A percentile compares a stretch with the other conserved stretches of the same genome.
phyloP scores from a whole-genome alignment of 106 monocot species.

The Xerophyta viscosa region DNA sequence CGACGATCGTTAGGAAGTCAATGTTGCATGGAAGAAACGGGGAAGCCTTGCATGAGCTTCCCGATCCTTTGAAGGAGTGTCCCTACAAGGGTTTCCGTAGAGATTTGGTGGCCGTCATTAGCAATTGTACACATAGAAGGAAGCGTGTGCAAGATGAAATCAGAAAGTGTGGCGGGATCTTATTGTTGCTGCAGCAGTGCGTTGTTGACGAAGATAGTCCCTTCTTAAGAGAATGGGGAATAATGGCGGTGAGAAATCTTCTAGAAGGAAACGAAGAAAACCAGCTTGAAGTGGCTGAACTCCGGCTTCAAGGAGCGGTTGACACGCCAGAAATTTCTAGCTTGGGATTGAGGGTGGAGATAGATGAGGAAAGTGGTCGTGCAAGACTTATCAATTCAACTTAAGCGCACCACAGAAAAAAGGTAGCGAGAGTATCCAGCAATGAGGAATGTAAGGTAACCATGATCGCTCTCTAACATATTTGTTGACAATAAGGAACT shows the following conservation, averaged over 20 bases:
- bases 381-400: conserved; percentile 65
- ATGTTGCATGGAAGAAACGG: conserved; percentile 1
- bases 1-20: conserved; percentile 47
- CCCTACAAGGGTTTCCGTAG: conserved; percentile 77
- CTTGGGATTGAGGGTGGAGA: conserved; percentile 65
- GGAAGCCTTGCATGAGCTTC: neutral
- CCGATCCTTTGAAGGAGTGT: conserved; percentile 27
- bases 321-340: conserved; percentile 45
- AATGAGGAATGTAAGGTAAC: no score
- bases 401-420: no score
- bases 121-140: conserved; percentile 41
- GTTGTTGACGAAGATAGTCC: conserved; percentile 81
- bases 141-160: conserved; percentile 77
- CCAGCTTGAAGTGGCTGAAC: conserved; percentile 45
- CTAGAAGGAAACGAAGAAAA: conserved; percentile 80
- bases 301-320: conserved; percentile 57
- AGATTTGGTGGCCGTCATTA: conserved; percentile 79
- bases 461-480: no score
- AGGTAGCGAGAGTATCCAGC: no score
- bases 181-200: conserved; percentile 78
- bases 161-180: conserved; percentile 49
- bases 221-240: conserved; percentile 83
- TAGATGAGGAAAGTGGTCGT: conserved; percentile 40
- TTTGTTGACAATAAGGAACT: no score
- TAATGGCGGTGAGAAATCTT: conserved; percentile 54